phyloP scores from a whole-genome alignment of 2,329 filamentous ascomycete genomes.

The Fusarium sp. region DNA sequence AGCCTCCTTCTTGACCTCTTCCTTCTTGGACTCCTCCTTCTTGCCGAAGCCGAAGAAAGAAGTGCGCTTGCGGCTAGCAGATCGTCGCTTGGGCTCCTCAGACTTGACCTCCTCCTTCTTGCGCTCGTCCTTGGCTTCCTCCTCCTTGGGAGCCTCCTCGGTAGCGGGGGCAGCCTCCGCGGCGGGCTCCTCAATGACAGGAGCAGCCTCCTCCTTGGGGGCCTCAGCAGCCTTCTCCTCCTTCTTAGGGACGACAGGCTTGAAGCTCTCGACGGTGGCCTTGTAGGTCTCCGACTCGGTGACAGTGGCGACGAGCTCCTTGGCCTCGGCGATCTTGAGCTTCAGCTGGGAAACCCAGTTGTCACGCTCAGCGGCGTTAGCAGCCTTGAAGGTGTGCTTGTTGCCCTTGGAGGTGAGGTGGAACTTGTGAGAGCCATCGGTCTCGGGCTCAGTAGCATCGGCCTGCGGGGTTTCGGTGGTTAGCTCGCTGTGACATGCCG shows the following conservation, averaged over 20 bases:
- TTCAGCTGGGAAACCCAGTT: constrained; percentile 90
- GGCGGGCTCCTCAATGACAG: constrained; percentile 40
- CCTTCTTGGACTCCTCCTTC: constrained; percentile 58
- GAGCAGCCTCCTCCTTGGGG: constrained; percentile 46
- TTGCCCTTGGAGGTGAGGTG: constrained; percentile 82
- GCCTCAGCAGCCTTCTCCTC: constrained; percentile 52
- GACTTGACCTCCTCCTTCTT: constrained; percentile 60
- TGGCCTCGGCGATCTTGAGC: constrained; percentile 82
- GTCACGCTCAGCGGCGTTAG: constrained; percentile 77
- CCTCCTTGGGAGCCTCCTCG: constrained; percentile 50
- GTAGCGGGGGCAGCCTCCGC: constrained; percentile 35
- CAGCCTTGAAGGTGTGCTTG: constrained; percentile 94
- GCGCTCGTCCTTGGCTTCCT: constrained; percentile 49
- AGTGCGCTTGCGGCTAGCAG: constrained; percentile 69
- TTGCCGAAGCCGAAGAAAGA: constrained; percentile 70
- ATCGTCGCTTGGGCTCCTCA: constrained; percentile 68
- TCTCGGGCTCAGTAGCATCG: constrained; percentile 72
- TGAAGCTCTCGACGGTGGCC: constrained; percentile 75
- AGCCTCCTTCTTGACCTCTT: constrained; percentile 57
- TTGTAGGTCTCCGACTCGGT: constrained; percentile 88
- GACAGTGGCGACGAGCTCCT: constrained; percentile 76
- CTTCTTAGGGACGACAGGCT: constrained; percentile 57
- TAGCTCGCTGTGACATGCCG: constrained; percentile 29
- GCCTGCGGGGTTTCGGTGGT: constrained; percentile 50
- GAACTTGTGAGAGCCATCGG: constrained; percentile 82